Base-by-base conservation (phyloP, 768 basidiomycete species). In the Rhizopogon vulgaris region DNA sequence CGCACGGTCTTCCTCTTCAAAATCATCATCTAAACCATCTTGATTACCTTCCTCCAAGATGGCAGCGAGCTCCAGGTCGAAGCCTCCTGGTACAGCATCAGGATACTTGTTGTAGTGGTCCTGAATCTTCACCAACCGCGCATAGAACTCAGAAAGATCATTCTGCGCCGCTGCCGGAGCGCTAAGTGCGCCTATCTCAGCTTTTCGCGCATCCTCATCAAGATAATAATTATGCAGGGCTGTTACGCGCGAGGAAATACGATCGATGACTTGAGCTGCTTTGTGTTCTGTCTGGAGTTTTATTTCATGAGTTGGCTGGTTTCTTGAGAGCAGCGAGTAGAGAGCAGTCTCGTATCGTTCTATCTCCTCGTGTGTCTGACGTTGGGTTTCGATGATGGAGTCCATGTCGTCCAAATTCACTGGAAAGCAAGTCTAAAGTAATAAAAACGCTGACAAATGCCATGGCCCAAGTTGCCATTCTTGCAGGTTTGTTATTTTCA, bases 71-170 rank as follows among this genome's bases (percentile, higher is more conserved):
- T 95, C 93, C 56, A 83, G 75, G 69, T 91, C 85, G 70, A 95
- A 86, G 54, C 85, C 78, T 63, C 81, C 85, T 77, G 84, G 76
- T 63, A 80, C 78, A 71, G 87, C 76, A 73, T 94, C 89, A 74
- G 94, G 94, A 78, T 97, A 94, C 77, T 91, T 91, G 72, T 79
- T 80, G 78, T 98, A 85, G 80, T 95, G 92, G 67, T 94, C 93
- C 74, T 94, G 91, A 71, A 98, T 84, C 80, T 90, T 93, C 65
- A 83, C 85, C 77, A 98, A 85, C 74, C 96, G 86, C 69, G 85
- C 76, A 74, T 99, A 98, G 75, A 99, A 99, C 70, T 95, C 92
- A 42, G 86, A 84, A 48, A 98, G 78, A 71, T 97, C 82, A 69
- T 82, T 80, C 42, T 78, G 78, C 59, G 80, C 77, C 4, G 72